Conservation (phyloP, 352 stramenopile genomes). For the Globisporangium camurandrum region DNA sequence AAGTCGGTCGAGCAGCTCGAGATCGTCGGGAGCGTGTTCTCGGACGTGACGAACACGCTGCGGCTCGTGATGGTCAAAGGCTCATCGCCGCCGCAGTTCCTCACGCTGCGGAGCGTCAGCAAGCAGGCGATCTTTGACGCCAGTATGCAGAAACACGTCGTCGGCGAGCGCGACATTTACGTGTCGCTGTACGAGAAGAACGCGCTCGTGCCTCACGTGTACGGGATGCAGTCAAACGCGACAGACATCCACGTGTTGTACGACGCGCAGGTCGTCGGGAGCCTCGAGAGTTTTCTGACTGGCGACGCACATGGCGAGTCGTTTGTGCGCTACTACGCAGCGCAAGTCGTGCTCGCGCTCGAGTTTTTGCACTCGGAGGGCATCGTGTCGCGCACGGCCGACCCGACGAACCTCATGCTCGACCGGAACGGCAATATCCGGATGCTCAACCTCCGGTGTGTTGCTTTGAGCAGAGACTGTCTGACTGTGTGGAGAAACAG, state of each 20-base stretch:
- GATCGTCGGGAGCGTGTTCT: slow-evolving; percentile 67
- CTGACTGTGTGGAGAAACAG: neutral
- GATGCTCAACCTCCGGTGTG: slow-evolving; percentile 76
- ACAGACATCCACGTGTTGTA: slow-evolving; percentile 84
- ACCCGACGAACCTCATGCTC: slow-evolving; percentile 76
- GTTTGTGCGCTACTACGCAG: slow-evolving; percentile 82
- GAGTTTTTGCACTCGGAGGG: slow-evolving; percentile 81
- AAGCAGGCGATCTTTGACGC: slow-evolving; percentile 77
- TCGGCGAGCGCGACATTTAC: slow-evolving; percentile 78
- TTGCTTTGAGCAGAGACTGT: too few species aligned
- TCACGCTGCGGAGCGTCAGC: slow-evolving; percentile 72
- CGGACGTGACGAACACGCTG: slow-evolving; percentile 65
- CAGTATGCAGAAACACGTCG: slow-evolving; percentile 78
- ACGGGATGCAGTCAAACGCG: slow-evolving; percentile 64
- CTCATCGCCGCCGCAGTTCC: slow-evolving; percentile 37
- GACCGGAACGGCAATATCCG: slow-evolving; percentile 75
- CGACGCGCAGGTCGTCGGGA: slow-evolving; percentile 70
- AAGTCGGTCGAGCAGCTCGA: slow-evolving; percentile 55
- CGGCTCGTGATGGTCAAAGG: slow-evolving; percentile 63
- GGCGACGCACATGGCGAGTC: slow-evolving; percentile 63
- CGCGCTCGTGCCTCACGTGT: slow-evolving; percentile 55
- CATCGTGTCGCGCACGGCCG: slow-evolving; percentile 69
- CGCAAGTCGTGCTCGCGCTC: slow-evolving; percentile 72
- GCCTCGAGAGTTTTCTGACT: slow-evolving; percentile 71
- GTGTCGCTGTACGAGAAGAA: slow-evolving; percentile 77